Percentiles rank a stretch among this genome's conserved stretches.
These are phyloP conservation scores for Dactylonectria macrodidyma DNA, from an alignment of 2,329 filamentous ascomycete species.

Conservation along the genomic window DNA sequence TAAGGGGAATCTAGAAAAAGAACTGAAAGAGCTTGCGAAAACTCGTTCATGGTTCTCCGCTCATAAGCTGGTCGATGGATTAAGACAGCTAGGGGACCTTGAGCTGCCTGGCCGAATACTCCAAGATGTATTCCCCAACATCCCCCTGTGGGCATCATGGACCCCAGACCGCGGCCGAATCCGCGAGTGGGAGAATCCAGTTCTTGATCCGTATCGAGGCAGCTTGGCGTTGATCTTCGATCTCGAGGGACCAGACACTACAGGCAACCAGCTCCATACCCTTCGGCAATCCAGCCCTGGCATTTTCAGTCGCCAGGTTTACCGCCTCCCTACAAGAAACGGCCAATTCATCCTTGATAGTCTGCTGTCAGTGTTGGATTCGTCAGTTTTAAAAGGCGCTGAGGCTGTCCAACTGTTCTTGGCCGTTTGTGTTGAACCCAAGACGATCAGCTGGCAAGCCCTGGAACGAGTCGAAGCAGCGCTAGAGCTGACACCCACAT, in stretches of 20 bases:
- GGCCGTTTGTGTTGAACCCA: constrained; percentile 26
- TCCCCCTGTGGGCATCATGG: constrained; percentile 29
- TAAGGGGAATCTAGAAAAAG: constrained; percentile 16
- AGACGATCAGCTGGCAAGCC: constrained; percentile 15
- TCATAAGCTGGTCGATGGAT: constrained; percentile 18
- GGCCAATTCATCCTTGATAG: constrained; percentile 26
- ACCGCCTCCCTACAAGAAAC: constrained; percentile 16
- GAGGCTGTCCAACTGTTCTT: constrained; percentile 27
- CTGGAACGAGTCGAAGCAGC: constrained; percentile 24
- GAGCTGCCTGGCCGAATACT: constrained; percentile 1
- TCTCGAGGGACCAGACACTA: constrained; percentile 31
- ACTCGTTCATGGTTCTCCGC: constrained; percentile 21
- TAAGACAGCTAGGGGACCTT: neutral
- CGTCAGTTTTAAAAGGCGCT: constrained; percentile 11
- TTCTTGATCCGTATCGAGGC: constrained; percentile 12
- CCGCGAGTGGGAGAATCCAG: constrained; percentile 18
- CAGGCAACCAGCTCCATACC: constrained; percentile 18
- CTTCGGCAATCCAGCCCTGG: constrained; percentile 27
- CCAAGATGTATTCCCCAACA: constrained; percentile 21
- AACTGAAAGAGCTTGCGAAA: constrained; percentile 14
- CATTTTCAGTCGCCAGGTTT: constrained; percentile 4
- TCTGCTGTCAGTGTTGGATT: constrained; percentile 23
- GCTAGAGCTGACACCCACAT: constrained; percentile 10
- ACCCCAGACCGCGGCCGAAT: constrained; percentile 20
- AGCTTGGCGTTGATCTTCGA: constrained; percentile 14